Evolutionary conservation across 2,329 filamentous ascomycete species (phyloP), one percentile per base, ranked within the genome.

Genomic region (Didymella keratinophila): DNA sequence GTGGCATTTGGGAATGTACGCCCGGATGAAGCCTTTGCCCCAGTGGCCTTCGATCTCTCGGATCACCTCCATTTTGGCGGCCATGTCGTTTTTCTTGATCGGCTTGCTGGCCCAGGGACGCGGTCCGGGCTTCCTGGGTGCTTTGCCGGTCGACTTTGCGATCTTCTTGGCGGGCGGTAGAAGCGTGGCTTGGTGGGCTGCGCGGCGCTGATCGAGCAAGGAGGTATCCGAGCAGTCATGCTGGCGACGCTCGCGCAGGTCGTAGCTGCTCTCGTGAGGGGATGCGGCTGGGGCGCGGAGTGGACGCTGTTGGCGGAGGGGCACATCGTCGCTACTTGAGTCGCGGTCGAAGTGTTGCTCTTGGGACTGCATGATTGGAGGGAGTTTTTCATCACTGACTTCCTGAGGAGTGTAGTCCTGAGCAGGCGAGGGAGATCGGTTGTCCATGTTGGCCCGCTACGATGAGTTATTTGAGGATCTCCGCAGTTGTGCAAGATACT

Each of bases 1-100:
- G 45, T 73, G 70, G 5, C 57, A 65, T 48, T 72, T 70, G 7
- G 72, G 72, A n/a, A 75, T 70, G 56, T 62, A 73, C 1, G 60
- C 34, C 9, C 60, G 64, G 48, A 70, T 73, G 46, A 72, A 75
- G 34, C 54, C 52, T 16, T 64, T 65, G 14, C 72, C 71, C 72
- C 72, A 75, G 52, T 51, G 60, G 27, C 45, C 16, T 49, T 73
- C 65, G 23, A 75, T 72, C 48, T 71, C 65, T 9, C 52, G 56
- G 30, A 73, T 69, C 0, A 73, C 52, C 11, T 63, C 61, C 21
- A 58, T 62, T 55, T 73, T 73, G 2, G 68, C 69, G 1, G 44
- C 45, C 45, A 68, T 56, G 39, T 73, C 71, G 44, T 72, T 71
- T 47, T 73, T 73, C 36, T 52, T 56, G 42, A 71, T 58, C 4